phyloP scores from a whole-genome alignment of 129 eudicot genomes.

The Flaveria bidentis region DNA sequence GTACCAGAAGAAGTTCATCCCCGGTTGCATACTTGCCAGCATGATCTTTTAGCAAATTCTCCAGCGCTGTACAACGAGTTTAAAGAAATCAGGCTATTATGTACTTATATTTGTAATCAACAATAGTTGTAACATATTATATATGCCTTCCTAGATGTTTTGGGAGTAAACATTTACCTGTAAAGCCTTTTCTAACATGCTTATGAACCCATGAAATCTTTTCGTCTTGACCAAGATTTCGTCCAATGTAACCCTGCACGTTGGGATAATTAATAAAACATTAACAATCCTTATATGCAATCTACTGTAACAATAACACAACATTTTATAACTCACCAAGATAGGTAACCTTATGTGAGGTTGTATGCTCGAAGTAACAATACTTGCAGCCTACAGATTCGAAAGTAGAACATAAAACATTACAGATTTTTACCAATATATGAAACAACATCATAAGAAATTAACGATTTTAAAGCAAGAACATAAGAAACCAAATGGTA shows the following conservation, averaged over 20 bases:
- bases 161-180: conserved; percentile 31
- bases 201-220: no score
- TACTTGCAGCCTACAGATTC: conserved; percentile 59
- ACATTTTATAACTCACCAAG: conserved; percentile 37
- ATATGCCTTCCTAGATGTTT: conserved; percentile 39
- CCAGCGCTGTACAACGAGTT: conserved; percentile 52
- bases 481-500: no score
- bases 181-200: no score
- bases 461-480: no score
- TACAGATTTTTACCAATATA: no score
- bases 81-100: conserved; percentile 10
- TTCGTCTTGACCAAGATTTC: conserved; percentile 16
- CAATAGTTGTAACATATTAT: not conserved
- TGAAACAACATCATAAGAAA: no score
- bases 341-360: conserved; percentile 55
- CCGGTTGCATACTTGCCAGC: conserved; percentile 87
- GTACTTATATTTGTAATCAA: not conserved
- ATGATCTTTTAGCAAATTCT: conserved; percentile 54
- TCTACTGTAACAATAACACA: no score
- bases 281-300: not conserved
- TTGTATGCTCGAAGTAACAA: conserved; percentile 67
- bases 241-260: conserved; percentile 38
- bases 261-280: not conserved
- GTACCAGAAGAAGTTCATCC: conserved; percentile 68
- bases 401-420: not conserved